phyloP scores from a whole-genome alignment of 495 filamentous ascomycete species.

The Aspergillus bridgeri region DNA sequence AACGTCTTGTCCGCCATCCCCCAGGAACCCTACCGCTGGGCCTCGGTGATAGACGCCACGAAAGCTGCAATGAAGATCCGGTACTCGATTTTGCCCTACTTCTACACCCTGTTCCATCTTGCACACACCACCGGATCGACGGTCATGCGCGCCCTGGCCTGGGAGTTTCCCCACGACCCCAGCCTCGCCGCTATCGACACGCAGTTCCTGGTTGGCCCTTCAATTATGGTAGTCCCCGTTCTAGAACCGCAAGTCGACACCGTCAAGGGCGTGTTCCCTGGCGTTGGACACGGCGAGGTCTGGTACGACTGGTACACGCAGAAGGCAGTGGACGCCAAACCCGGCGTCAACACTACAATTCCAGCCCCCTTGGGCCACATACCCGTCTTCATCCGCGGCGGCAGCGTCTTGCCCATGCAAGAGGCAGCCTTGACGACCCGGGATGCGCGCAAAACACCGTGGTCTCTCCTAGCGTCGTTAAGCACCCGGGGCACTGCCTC shows the following conservation, averaged over 20 bases:
- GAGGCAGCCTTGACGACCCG: slow-evolving; percentile 67
- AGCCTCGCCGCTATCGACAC: slow-evolving; percentile 62
- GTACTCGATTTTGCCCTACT: slow-evolving; percentile 71
- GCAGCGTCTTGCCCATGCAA: slow-evolving; percentile 65
- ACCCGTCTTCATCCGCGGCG: slow-evolving; percentile 71
- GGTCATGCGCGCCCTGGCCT: slow-evolving; percentile 76
- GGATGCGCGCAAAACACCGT: slow-evolving; percentile 62
- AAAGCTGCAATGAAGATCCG: slow-evolving; percentile 70
- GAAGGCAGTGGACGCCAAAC: slow-evolving; percentile 45
- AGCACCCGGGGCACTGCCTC: slow-evolving; percentile 52
- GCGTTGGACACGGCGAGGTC: slow-evolving; percentile 54
- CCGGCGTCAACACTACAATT: slow-evolving; percentile 68
- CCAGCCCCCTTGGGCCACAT: slow-evolving; percentile 75
- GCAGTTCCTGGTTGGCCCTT: slow-evolving; percentile 74
- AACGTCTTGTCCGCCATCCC: slow-evolving; percentile 58
- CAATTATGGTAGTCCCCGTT: slow-evolving; percentile 70
- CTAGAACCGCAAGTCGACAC: slow-evolving; percentile 60
- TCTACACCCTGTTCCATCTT: slow-evolving; percentile 75
- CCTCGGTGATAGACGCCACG: slow-evolving; percentile 61
- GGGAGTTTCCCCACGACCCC: slow-evolving; percentile 81
- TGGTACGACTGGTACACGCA: slow-evolving; percentile 88
- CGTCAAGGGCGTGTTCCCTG: slow-evolving; percentile 77
- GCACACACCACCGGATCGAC: slow-evolving; percentile 68
- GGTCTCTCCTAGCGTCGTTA: slow-evolving; percentile 65
- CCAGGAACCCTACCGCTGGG: slow-evolving; percentile 79